Percentiles rank a stretch among this genome's conserved stretches.
phyloP scores from a whole-genome alignment of 2,329 filamentous ascomycete species.

The Aspergillus fumigatiaffinis region DNA sequence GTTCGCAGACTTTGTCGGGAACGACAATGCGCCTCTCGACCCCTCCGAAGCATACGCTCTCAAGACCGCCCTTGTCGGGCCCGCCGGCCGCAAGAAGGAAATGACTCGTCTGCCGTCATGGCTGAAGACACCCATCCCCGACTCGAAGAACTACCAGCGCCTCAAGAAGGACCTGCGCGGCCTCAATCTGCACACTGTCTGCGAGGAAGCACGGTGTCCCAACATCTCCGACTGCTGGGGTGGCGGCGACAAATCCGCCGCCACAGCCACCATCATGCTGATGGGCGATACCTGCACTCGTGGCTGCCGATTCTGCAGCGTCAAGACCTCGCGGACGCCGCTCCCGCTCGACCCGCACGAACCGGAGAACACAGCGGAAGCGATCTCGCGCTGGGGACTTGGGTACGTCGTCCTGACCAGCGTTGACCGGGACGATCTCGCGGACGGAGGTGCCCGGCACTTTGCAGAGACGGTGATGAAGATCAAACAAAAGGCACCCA shows the following conservation, averaged over 20 bases:
- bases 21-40: slow-evolving; percentile 40
- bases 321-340: slow-evolving; percentile 76
- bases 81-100: slow-evolving; percentile 59
- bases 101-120: slow-evolving; percentile 79
- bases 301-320: slow-evolving; percentile 93
- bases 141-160: slow-evolving; percentile 81
- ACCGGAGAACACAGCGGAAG: slow-evolving; percentile 94
- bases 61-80: slow-evolving; percentile 59
- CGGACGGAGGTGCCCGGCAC: slow-evolving; percentile 82
- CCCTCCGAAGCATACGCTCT: slow-evolving; percentile 55
- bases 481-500: slow-evolving; percentile 72
- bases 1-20: slow-evolving; percentile 58
- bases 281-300: slow-evolving; percentile 98
- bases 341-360: slow-evolving; percentile 91
- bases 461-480: slow-evolving; percentile 91
- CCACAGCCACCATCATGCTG: slow-evolving; percentile 97
- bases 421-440: slow-evolving; percentile 89
- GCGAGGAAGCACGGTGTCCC: slow-evolving; percentile 93
- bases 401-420: slow-evolving; percentile 93
- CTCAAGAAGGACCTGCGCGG: slow-evolving; percentile 93
- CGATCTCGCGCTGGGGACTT: slow-evolving; percentile 84
- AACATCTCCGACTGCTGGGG: slow-evolving; percentile 99
- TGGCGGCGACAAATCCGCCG: slow-evolving; percentile 78
- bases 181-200: slow-evolving; percentile 88
- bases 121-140: slow-evolving; percentile 94